Base-by-base conservation (phyloP, 2,329 filamentous ascomycete species). In the Ophiosphaerella narmari region DNA sequence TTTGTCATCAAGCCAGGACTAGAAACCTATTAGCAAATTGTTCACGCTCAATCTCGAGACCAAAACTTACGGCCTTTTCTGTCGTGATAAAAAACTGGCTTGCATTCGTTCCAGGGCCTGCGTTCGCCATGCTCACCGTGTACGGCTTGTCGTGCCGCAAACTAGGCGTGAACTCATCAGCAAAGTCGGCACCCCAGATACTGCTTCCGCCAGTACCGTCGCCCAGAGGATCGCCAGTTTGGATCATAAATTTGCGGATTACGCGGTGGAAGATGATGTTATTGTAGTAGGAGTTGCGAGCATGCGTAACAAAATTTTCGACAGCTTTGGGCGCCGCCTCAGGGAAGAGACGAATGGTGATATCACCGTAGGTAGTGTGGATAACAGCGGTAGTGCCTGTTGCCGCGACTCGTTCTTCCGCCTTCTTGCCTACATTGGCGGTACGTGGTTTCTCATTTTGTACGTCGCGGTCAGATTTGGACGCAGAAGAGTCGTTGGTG, bases 11-110 rank as follows among this genome's bases (percentile, higher is more conserved):
- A 99, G 76, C 94, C 94, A 99, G 5, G 91, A 88, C 78, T 89
- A 61, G 29, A 39, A 26, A 31, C 31, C n/a, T 26, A 56, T 74
- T 66, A 73, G 68, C 57, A 48, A 23, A 18, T 24, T 9, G 31
- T 16, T 13, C 38, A 26, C 12, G 11, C 16, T 13, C 37, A 9
- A 12, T 29, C n/a, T 37, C 23, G 23, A 23, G 32, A 39, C 8
- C 5, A 11, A 5, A 16, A 81, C 85, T 77, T 78, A 88, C 86
- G 60, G 94, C 91, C 77, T 96, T 96, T 75, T 97, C 95, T 0
- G 93, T 97, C 0, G 94, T 99, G 60, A 99, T 96, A 67, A 99
- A 99, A 72, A 99, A 99, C 72, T 99, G 94, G 67, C 89, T 94
- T 12, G 89, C 94, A 70, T 99, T 99, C 32, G 92, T 97, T 65